Evolutionary conservation across 495 filamentous ascomycete genomes (phyloP).

Genomic region (Penicillium manginii): DNA sequence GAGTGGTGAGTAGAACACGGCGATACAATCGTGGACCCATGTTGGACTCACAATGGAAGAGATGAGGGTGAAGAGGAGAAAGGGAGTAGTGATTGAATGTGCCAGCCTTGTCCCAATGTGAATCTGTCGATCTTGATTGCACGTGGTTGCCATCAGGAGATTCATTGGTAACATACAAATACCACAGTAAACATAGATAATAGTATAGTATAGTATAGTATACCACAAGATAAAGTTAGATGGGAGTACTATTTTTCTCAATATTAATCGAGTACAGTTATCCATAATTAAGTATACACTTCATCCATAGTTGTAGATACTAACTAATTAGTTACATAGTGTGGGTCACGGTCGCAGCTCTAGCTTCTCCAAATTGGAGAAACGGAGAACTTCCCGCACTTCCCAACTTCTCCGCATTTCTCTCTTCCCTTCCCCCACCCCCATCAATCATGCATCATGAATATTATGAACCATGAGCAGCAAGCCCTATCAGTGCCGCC

Average conservation of each 20-base stretch:
- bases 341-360: no score
- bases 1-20: not conserved
- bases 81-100: not conserved
- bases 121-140: not conserved
- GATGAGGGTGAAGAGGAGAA: not conserved
- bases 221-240: no score
- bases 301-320: no score
- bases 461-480: conserved; percentile 21
- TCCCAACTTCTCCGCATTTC: not conserved
- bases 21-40: not conserved
- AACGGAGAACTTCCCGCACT: not conserved
- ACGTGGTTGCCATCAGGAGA: not conserved
- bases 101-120: no score
- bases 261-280: no score
- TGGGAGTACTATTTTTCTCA: no score
- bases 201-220: no score
- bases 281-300: no score
- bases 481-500: conserved; percentile 42
- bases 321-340: no score
- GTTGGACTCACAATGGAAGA: not conserved
- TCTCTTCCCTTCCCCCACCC: not conserved
- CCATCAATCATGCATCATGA: conserved; percentile 12
- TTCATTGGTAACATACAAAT: not conserved
- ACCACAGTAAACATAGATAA: no score
- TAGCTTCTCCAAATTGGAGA: not conserved